phyloP scores from a whole-genome alignment of 768 basidiomycete species.

The Russula griseocarnosa region DNA sequence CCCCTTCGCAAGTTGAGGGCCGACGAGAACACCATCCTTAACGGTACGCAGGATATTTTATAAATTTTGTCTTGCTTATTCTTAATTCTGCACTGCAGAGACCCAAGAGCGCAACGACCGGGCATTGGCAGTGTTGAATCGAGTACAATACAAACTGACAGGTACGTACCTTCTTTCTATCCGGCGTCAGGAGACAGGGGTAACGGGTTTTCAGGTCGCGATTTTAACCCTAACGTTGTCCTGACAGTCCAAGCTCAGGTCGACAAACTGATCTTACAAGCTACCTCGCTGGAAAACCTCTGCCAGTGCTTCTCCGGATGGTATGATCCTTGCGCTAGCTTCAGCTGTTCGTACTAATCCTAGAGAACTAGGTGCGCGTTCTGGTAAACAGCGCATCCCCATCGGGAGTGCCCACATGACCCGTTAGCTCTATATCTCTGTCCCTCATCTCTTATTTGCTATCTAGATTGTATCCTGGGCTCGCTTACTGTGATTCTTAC shows the following conservation, averaged over 20 bases:
- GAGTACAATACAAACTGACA: constrained; percentile 92
- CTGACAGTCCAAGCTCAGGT: constrained; percentile 82
- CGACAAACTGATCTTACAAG: constrained; percentile 87
- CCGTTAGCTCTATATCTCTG: not conserved
- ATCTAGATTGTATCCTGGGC: constrained; percentile 14
- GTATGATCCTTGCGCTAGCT: constrained; percentile 39
- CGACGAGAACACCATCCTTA: constrained; percentile 92
- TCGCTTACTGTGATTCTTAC: not conserved
- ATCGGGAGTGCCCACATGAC: not conserved
- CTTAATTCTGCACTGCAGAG: constrained; percentile 40
- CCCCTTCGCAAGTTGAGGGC: constrained; percentile 79
- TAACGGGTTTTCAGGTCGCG: constrained; percentile 55
- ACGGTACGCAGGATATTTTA: constrained; percentile 48
- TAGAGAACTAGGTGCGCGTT: constrained; percentile 38
- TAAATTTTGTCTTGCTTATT: not conserved
- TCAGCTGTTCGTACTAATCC: constrained; percentile 2
- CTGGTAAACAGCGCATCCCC: constrained; percentile 34
- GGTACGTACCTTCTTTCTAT: constrained; percentile 43
- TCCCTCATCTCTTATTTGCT: constrained; percentile 16
- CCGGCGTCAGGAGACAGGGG: not conserved
- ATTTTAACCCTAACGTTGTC: constrained; percentile 82
- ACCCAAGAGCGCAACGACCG: constrained; percentile 86
- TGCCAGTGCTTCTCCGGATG: constrained; percentile 97
- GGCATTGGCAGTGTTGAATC: constrained; percentile 87
- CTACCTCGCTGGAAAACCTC: constrained; percentile 89